Percentiles rank a stretch among this genome's conserved stretches.
Evolutionary conservation across 352 stramenopile genomes (phyloP).

Genomic region (Phytophthora ramorum): DNA sequence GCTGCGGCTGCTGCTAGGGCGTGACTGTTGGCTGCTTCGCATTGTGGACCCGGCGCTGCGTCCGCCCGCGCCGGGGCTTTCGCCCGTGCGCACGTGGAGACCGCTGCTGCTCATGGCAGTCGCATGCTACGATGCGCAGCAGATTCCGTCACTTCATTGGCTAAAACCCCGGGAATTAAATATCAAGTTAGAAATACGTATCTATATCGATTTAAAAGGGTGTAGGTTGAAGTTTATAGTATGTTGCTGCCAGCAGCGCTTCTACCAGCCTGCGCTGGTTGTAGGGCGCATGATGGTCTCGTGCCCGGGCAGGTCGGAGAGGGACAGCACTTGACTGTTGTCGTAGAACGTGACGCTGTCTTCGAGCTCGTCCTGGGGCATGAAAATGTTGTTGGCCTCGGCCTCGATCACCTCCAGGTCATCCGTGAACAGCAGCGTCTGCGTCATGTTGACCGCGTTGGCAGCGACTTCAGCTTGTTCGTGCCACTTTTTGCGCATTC

Average conservation of each 20-base stretch:
- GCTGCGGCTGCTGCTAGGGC: conserved; percentile 12
- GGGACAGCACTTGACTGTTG: conserved; percentile 73
- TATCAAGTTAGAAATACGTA: not conserved
- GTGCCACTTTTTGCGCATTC: conserved; percentile 47
- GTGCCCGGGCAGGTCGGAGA: conserved; percentile 57
- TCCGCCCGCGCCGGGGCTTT: conserved; percentile 7
- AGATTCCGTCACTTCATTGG: not conserved
- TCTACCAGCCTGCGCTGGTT: conserved; percentile 47
- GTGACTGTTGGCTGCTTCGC: conserved; percentile 17
- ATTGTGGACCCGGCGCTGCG: conserved; percentile 1
- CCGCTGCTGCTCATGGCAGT: conserved; percentile 28
- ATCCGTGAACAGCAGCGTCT: conserved; percentile 82
- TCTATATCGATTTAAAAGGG: not conserved
- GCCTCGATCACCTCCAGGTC: conserved; percentile 61
- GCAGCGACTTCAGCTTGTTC: conserved; percentile 55
- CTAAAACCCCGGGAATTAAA: not conserved
- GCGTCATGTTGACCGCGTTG: conserved; percentile 60
- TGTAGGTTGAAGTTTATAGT: conserved; percentile 5
- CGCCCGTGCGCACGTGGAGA: conserved; percentile 35
- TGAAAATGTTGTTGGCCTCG: conserved; percentile 60
- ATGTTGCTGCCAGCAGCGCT: too few relatives aligned
- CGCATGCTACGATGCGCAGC: conserved; percentile 12
- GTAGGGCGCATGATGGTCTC: conserved; percentile 51
- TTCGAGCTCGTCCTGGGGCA: conserved; percentile 68
- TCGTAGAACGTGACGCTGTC: conserved; percentile 77